These are phyloP conservation scores for Glarea lozoyensis DNA, from an alignment of 495 filamentous ascomycete genomes.

Conservation along the genomic window DNA sequence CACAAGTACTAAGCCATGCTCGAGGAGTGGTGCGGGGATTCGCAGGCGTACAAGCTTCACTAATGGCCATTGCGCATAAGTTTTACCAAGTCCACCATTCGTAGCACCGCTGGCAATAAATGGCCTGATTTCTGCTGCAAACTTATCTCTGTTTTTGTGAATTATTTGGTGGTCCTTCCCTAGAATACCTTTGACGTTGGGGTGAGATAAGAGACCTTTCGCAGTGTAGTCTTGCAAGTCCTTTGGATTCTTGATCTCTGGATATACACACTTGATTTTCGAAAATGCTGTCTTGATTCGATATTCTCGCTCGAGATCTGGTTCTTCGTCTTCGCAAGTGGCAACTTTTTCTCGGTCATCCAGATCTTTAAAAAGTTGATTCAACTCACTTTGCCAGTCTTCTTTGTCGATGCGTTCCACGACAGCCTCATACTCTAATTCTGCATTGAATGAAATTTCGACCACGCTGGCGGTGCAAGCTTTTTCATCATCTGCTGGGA, in stretches of 20 bases:
- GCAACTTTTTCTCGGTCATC: conserved; percentile 29
- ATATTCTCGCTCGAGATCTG: conserved; percentile 18
- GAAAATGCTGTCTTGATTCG: conserved; percentile 39
- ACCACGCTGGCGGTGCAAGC: conserved; percentile 62
- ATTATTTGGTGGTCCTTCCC: conserved; percentile 34
- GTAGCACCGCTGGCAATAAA: conserved; percentile 13
- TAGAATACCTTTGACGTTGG: conserved; percentile 34
- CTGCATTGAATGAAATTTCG: conserved; percentile 53
- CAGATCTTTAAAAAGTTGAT: conserved; percentile 40
- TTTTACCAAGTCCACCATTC: conserved; percentile 1
- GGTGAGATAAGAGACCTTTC: conserved; percentile 30
- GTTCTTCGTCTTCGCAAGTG: background rate
- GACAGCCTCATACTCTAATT: conserved; percentile 43
- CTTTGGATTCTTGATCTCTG: conserved; percentile 37
- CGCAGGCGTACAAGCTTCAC: conserved; percentile 57
- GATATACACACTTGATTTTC: conserved; percentile 59
- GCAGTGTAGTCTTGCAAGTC: conserved; percentile 31
- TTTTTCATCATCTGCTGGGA: conserved; percentile 21
- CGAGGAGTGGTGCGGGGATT: conserved; percentile 43
- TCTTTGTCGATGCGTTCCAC: conserved; percentile 48
- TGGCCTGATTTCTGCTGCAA: conserved; percentile 21
- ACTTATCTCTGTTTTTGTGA: conserved; percentile 13
- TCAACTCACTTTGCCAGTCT: conserved; percentile 52
- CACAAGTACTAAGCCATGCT: conserved; percentile 56
- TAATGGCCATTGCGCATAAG: conserved; percentile 55